Conservation (phyloP, 352 stramenopile species). For the Globisporangium abappressorium region DNA sequence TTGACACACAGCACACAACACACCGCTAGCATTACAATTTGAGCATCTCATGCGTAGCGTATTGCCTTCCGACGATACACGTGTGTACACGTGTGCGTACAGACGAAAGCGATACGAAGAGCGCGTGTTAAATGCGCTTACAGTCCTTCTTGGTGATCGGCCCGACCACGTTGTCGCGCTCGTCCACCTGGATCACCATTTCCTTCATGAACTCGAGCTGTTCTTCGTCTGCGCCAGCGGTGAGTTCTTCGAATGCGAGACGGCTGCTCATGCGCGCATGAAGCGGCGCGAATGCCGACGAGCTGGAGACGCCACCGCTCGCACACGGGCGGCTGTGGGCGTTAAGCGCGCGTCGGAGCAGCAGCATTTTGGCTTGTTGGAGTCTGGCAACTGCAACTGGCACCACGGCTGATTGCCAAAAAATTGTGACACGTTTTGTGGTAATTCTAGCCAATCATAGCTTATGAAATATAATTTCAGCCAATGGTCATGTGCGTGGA, state of each 20-base stretch:
- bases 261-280: constrained; percentile 24
- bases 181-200: constrained; percentile 87
- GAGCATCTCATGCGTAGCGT: not conserved
- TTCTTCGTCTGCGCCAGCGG: constrained; percentile 59
- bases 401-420: not conserved
- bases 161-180: constrained; percentile 74
- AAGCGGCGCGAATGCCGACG: not conserved
- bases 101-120: not conserved
- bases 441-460: constrained; percentile 11
- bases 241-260: constrained; percentile 60
- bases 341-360: constrained; percentile 13
- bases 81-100: not conserved
- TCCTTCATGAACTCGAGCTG: constrained; percentile 91
- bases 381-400: not conserved
- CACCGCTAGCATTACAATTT: not conserved
- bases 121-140: constrained; percentile 14
- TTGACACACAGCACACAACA: not conserved
- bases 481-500: not conserved
- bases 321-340: not conserved
- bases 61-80: not conserved
- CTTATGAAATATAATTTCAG: not conserved
- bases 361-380: not conserved
- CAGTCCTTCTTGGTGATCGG: constrained; percentile 87
- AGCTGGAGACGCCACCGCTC: constrained; percentile 12
- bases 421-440: not conserved